phyloP scores from a whole-genome alignment of 176 grass and related monocot species.

The Leersia perrieri region DNA sequence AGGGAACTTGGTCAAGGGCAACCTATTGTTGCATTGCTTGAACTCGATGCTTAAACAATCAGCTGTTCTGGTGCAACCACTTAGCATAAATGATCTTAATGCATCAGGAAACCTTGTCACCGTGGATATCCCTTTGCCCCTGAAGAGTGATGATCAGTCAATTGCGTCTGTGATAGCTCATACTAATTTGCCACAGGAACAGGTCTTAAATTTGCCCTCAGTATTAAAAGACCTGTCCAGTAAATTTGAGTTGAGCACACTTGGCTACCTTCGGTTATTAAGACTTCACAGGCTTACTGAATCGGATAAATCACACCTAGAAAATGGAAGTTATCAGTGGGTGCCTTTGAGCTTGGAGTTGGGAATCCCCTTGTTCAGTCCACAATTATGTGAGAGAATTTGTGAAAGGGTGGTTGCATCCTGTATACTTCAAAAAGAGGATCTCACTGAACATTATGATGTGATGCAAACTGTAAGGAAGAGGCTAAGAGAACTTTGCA shows the following conservation, averaged over 20 bases:
- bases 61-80: constrained; percentile 86
- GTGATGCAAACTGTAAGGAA: constrained; percentile 84
- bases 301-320: constrained; percentile 33
- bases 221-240: constrained; percentile 70
- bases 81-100: constrained; percentile 74
- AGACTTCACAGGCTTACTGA: constrained; percentile 66
- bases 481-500: constrained; percentile 69
- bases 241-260: constrained; percentile 60
- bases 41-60: constrained; percentile 94
- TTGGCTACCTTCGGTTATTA: constrained; percentile 88
- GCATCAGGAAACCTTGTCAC: constrained; percentile 69
- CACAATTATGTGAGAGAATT: constrained; percentile 79
- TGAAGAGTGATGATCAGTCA: constrained; percentile 73
- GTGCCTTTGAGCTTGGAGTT: constrained; percentile 96
- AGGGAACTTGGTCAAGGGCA: constrained; percentile 95
- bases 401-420: constrained; percentile 74
- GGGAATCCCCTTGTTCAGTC: constrained; percentile 89
- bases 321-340: constrained; percentile 77
- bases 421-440: constrained; percentile 69
- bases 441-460: constrained; percentile 65
- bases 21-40: constrained; percentile 81
- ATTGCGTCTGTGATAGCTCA: constrained; percentile 51
- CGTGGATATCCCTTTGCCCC: constrained; percentile 77
- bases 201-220: constrained; percentile 55
- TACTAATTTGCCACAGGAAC: constrained; percentile 41